Percentiles rank a stretch among this genome's conserved stretches.
phyloP scores from a whole-genome alignment of 169 alveolate species.

The Plasmodium vinckei region DNA sequence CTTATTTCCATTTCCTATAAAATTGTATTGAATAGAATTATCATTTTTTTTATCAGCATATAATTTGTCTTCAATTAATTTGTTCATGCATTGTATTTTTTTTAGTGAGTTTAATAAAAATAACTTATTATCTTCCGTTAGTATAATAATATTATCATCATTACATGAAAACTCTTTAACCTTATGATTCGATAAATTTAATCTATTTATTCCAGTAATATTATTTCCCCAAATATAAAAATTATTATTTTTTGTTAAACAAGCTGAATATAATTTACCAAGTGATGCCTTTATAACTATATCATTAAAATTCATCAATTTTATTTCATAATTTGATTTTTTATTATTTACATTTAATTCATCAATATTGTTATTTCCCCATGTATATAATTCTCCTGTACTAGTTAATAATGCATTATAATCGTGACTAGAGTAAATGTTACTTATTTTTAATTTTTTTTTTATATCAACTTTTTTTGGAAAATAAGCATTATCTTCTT shows the following conservation, averaged over 20 bases:
- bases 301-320: conserved; percentile 27
- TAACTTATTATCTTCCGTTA: conserved; percentile 45
- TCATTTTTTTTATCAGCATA: conserved; percentile 6
- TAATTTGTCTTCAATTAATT: conserved; percentile 29
- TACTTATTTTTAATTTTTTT: conserved; percentile 37
- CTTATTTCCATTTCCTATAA: conserved; percentile 49
- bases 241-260: conserved; percentile 61
- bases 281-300: conserved; percentile 39
- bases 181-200: conserved; percentile 15
- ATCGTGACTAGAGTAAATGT: conserved; percentile 38
- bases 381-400: conserved; percentile 46
- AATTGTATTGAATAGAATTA: conserved; percentile 29
- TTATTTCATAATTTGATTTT: conserved; percentile 30
- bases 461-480: conserved; percentile 45
- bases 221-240: conserved; percentile 68
- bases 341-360: conserved; percentile 36
- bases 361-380: conserved; percentile 55
- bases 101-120: conserved; percentile 32
- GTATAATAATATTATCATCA: conserved; percentile 66
- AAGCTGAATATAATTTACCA: conserved; percentile 67
- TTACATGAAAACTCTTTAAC: conserved; percentile 52
- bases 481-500: conserved; percentile 44
- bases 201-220: conserved; percentile 23
- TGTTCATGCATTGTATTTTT: conserved; percentile 36
- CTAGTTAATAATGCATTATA: conserved; percentile 59